These are phyloP conservation scores for Eucommia ulmoides DNA, from an alignment of 257 asterid genomes.

Conservation along the genomic window DNA sequence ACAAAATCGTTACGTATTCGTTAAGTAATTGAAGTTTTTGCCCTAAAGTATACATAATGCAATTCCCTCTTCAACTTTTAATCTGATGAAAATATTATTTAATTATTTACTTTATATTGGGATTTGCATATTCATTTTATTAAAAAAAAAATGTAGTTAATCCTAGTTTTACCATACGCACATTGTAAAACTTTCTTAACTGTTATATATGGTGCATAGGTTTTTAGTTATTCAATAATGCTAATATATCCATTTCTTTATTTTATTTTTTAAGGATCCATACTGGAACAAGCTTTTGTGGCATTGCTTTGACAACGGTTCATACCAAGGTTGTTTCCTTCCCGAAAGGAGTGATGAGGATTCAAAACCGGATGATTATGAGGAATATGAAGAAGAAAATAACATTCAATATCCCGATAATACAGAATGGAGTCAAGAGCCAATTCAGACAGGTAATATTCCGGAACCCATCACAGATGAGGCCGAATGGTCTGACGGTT, in stretches of 20 bases:
- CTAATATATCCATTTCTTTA: background rate
- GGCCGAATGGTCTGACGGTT: slow-evolving; percentile 31
- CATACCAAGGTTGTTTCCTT: slow-evolving; percentile 84
- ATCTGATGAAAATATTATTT: background rate
- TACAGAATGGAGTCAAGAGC: background rate
- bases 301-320: slow-evolving; percentile 69
- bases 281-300: slow-evolving; percentile 76
- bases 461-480: slow-evolving; percentile 17
- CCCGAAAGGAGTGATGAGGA: slow-evolving; percentile 38
- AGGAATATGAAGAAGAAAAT: slow-evolving; percentile 7
- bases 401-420: slow-evolving; percentile 9
- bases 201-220: background rate
- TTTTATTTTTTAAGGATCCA: slow-evolving; percentile 41
- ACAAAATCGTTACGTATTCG: too few species aligned
- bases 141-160: background rate
- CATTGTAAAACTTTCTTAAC: background rate
- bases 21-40: too few species aligned
- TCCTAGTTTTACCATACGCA: background rate
- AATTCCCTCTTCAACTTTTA: background rate
- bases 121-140: background rate
- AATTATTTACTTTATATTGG: background rate
- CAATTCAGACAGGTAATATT: slow-evolving; percentile 16
- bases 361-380: slow-evolving; percentile 2
- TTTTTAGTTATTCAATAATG: background rate
- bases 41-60: background rate